Evolutionary conservation across 306 rosid species (phyloP), one percentile per base, ranked within the genome.

Genomic region (Malus orientalis): DNA sequence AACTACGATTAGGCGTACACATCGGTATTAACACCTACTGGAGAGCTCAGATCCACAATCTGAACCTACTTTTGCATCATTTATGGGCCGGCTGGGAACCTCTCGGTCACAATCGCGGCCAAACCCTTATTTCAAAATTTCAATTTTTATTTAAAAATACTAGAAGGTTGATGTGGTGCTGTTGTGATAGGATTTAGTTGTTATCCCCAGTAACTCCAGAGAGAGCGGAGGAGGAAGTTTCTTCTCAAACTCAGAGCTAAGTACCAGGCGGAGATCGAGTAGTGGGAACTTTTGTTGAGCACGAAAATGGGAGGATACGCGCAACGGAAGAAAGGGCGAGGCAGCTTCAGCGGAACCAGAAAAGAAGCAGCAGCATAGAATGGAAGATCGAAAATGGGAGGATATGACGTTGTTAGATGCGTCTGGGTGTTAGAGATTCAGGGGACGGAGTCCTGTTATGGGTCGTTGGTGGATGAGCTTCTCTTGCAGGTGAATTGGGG

Each of bases 1-100:
- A 87, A 90, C 51, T 92, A 96, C 4, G 97, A 89, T 44, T 97
- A 92, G n/a, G 97, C 97, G 84, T 95, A 92, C 33, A 90, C 25
- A 23, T 87, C 88, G n/a, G 70, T 25, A 49, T 70, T 87, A 38
- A 76, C 66, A 9, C 18, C 12, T 4, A 36, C 51, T 38, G 74
- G 45, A 20, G 71, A 4, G 49, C 36, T 80, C 51, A 60, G 36
- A 75, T 87, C 89, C 27, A 77, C 78, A 9, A 87, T 76, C 29
- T 85, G 82, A 60, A 76, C 80, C 80, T 86, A 84, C 30, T 78
- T 88, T 38, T 83, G 79, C 5, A 89, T 80, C 86, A 70, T 81
- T 4, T 82, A 70, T 25, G 91, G 88, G 45, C 78, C 88, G 62
- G 90, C 91, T 1, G 86, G 87, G 59, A 93, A 36, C 68, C 93